phyloP scores from a whole-genome alignment of 352 stramenopile genomes.

The Phytopythium boreale region DNA sequence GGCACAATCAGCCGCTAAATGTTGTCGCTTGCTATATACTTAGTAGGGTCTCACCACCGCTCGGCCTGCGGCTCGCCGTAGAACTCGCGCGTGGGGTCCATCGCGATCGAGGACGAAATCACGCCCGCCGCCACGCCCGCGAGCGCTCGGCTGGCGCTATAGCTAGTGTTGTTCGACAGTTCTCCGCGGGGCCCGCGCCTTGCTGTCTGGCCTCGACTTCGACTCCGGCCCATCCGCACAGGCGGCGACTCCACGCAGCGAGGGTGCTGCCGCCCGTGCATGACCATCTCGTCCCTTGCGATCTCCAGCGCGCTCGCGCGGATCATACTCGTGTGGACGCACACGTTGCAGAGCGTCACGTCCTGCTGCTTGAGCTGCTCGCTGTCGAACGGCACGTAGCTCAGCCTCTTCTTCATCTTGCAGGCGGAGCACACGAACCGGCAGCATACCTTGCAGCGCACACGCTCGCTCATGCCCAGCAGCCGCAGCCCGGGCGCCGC shows the following conservation, averaged over 20 bases:
- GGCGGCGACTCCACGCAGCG: constrained; percentile 14
- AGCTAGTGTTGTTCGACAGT: neutral
- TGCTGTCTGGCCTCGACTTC: neutral
- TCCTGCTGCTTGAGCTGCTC: constrained; percentile 29
- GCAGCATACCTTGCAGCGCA: constrained; percentile 38
- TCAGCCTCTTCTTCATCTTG: constrained; percentile 46
- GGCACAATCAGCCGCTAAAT: too few species aligned
- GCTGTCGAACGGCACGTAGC: constrained; percentile 16
- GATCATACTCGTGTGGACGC: constrained; percentile 35
- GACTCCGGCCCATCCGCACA: constrained; percentile 12
- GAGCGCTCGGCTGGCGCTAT: neutral
- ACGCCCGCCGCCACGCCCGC: neutral
- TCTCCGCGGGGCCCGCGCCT: constrained; percentile 13
- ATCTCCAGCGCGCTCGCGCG: constrained; percentile 30
- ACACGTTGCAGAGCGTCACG: constrained; percentile 35
- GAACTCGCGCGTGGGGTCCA: constrained; percentile 5
- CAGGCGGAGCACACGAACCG: constrained; percentile 51
- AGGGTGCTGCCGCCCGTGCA: constrained; percentile 13
- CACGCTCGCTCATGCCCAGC: constrained; percentile 15
- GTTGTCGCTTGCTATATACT: neutral
- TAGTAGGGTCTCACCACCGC: neutral
- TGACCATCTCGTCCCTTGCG: constrained; percentile 31
- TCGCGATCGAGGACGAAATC: neutral
- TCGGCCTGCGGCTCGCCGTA: constrained; percentile 4
- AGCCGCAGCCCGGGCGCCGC: constrained; percentile 9